Evolutionary conservation across 495 filamentous ascomycete species (phyloP).

Genomic region (Aspergillus asperescens): DNA sequence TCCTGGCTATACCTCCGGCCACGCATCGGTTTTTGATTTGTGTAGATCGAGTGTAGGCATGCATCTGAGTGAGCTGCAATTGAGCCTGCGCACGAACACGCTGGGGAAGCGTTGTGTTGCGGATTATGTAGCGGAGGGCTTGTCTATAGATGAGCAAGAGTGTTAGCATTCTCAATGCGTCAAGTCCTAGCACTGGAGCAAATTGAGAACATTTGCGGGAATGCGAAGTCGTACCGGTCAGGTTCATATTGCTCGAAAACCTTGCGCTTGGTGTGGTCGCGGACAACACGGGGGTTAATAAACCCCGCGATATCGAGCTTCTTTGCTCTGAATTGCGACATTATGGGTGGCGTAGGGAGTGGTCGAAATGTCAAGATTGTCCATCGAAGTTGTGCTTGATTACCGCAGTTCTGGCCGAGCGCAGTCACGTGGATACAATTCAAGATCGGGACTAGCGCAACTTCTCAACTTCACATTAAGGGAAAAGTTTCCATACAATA

Average conservation of each 20-base stretch:
- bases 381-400: not conserved
- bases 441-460: conserved; percentile 35
- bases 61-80: conserved; percentile 88
- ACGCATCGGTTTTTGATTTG: conserved; percentile 93
- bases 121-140: conserved; percentile 91
- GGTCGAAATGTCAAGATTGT: not conserved
- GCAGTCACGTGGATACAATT: conserved; percentile 24
- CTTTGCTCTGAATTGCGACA: conserved; percentile 82
- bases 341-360: conserved; percentile 25
- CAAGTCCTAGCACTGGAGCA: not conserved
- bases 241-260: conserved; percentile 80
- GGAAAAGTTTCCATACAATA: too few relatives aligned
- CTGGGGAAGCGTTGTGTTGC: conserved; percentile 78
- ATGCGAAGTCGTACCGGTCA: conserved; percentile 66
- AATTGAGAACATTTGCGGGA: not conserved
- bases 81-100: conserved; percentile 84
- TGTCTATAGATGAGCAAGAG: conserved; percentile 54
- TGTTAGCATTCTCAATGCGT: not conserved
- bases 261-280: conserved; percentile 93
- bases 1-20: conserved; percentile 76
- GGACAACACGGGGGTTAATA: conserved; percentile 74
- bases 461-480: not conserved
- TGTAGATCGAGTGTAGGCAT: conserved; percentile 84
- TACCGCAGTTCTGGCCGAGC: conserved; percentile 11
- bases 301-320: conserved; percentile 82